Conservation (phyloP, 2,329 filamentous ascomycete genomes). For the Cercospora canescens region DNA sequence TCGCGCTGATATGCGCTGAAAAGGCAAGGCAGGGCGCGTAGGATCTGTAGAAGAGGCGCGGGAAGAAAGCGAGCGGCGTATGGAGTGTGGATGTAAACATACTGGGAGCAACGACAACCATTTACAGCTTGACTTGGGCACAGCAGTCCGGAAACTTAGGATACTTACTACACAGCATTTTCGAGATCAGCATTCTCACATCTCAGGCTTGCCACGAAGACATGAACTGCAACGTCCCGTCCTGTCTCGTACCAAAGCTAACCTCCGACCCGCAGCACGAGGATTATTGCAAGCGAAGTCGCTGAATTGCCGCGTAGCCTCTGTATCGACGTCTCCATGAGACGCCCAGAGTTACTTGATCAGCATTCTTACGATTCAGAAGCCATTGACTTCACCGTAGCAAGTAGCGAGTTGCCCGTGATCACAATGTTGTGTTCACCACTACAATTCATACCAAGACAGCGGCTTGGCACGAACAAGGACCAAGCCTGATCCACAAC, state of each 20-base stretch:
- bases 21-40: conserved; percentile 51
- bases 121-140: background rate
- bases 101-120: background rate
- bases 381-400: no score
- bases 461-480: background rate
- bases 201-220: no score
- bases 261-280: no score
- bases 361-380: no score
- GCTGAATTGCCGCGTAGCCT: no score
- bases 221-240: background rate
- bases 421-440: background rate
- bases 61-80: background rate
- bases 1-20: conserved; percentile 54
- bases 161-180: background rate
- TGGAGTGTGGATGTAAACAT: background rate
- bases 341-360: no score
- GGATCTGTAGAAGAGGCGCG: background rate
- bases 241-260: no score
- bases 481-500: background rate
- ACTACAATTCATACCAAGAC: background rate
- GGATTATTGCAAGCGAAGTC: no score
- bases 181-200: background rate
- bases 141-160: background rate
- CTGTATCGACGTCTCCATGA: no score
- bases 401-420: no score